Conservation (phyloP, 306 rosid species). For the Psophocarpus tetragonolobus region DNA sequence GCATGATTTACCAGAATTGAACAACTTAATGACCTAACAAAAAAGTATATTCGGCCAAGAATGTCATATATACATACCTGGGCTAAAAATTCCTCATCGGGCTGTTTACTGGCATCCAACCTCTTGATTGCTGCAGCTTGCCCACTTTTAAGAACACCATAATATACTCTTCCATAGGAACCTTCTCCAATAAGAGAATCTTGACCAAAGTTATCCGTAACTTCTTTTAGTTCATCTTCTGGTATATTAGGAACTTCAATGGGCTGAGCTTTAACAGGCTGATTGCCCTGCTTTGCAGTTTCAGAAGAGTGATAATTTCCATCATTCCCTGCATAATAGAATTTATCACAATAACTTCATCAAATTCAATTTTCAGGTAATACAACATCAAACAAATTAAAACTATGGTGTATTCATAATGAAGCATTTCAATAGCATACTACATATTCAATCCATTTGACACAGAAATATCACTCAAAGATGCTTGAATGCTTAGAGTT, state of each 20-base stretch:
- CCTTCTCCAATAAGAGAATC: conserved; percentile 92
- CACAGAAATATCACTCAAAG: not conserved
- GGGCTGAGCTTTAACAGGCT: conserved; percentile 70
- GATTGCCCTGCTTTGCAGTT: conserved; percentile 68
- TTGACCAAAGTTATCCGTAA: conserved; percentile 73
- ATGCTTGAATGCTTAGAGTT: not conserved
- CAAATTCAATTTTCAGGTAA: conserved; percentile 27
- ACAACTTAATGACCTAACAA: not conserved
- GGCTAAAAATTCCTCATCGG: conserved; percentile 87
- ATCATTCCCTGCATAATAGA: conserved; percentile 57
- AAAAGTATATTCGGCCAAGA: conserved; percentile 19
- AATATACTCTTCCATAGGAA: conserved; percentile 86
- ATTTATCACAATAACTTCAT: conserved; percentile 17
- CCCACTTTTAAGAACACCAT: conserved; percentile 74
- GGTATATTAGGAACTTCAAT: conserved; percentile 79
- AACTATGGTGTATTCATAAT: not conserved
- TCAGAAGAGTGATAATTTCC: conserved; percentile 63
- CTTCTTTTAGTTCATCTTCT: conserved; percentile 75
- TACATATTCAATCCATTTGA: conserved; percentile 1
- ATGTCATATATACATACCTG: conserved; percentile 65
- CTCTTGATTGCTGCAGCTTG: conserved; percentile 83
- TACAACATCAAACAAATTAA: conserved; percentile 5
- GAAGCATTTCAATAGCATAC: not conserved
- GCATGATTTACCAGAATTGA: conserved; percentile 10
- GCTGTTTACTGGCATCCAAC: conserved; percentile 90